Base-by-base conservation (phyloP, 768 basidiomycete genomes). In the Xerocomellus chrysenteron region DNA sequence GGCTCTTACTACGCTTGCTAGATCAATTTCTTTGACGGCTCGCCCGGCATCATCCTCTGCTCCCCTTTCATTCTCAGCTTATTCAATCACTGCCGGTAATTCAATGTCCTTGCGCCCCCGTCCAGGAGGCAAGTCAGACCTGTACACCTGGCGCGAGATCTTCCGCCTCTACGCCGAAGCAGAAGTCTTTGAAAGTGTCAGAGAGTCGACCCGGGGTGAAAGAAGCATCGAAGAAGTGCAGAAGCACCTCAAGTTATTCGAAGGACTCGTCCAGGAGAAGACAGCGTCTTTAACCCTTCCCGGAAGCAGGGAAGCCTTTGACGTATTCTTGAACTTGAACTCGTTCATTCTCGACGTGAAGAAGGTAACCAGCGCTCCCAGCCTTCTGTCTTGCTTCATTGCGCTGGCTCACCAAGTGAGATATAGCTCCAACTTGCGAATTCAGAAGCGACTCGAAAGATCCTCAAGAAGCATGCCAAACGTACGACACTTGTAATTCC, bases 381-480 rank as follows among this genome's bases (percentile, higher is more conserved):
- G 1, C 16, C 13, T 43, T 19, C 2, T 50, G 1, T 13, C 36
- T 50, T 39, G 13, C 28, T 30, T 26, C 32, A 4, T 41, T 5
- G 21, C 14, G 24, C 55, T 26, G 47, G 36, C 24, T 60, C 35
- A 51, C 12, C 10, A 8, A 21, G 39, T 41, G 14, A 17, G 35
- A 12, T 19, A 19, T 37, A 90, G 88, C 92, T 94, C 66, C 88
- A 93, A 65, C 68, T 80, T 37, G 93, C 91, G 7, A 96, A 92
- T 65, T 80, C 87, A 8, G 93, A 96, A 70, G 94, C 94, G 2
- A 90, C 88, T 3, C 84, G 93, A 37, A 97, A 97, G 74, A 94
- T 94, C 57, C 81, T 96, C 49, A 96, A 96, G 79, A 97, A 97
- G 67, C 94, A 95, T 67, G 81, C 90, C 28, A 96, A 96, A 68